Conservation (phyloP, 768 basidiomycete species). For the Amanita molliuscula region DNA sequence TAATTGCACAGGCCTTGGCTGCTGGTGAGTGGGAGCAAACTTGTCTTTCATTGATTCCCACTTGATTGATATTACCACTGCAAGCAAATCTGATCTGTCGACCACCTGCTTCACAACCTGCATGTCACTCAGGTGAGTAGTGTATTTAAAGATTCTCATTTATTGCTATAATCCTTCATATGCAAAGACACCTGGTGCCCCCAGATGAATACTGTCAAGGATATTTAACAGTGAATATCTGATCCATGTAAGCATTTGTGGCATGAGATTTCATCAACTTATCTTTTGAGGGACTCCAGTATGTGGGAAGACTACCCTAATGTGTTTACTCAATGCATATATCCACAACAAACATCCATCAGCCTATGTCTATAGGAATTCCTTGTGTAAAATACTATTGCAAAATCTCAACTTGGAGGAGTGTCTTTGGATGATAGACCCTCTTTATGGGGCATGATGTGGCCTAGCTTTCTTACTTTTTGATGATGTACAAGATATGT, state of each 20-base stretch:
- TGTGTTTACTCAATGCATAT: too few species aligned
- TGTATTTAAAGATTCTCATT: too few species aligned
- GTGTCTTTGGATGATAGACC: neutral
- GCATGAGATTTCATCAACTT: neutral
- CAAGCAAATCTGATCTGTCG: too few species aligned
- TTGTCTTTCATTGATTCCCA: too few species aligned
- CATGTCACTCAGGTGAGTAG: too few species aligned
- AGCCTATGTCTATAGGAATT: neutral
- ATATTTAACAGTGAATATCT: neutral
- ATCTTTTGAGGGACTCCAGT: neutral
- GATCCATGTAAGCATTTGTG: neutral
- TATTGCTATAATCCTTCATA: too few species aligned
- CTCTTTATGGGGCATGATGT: neutral
- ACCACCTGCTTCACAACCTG: too few species aligned
- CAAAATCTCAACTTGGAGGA: too few species aligned
- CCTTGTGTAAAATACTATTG: neutral
- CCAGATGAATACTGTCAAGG: neutral
- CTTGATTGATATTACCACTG: too few species aligned
- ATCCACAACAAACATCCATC: neutral
- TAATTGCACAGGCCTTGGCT: too few species aligned
- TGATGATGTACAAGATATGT: conserved; percentile 1
- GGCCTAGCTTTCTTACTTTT: neutral
- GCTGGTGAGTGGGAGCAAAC: too few species aligned
- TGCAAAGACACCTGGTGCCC: neutral
- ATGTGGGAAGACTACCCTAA: neutral